Base-by-base conservation (phyloP, 1,284 basidiomycete species). In the Athelia psychrophila region DNA sequence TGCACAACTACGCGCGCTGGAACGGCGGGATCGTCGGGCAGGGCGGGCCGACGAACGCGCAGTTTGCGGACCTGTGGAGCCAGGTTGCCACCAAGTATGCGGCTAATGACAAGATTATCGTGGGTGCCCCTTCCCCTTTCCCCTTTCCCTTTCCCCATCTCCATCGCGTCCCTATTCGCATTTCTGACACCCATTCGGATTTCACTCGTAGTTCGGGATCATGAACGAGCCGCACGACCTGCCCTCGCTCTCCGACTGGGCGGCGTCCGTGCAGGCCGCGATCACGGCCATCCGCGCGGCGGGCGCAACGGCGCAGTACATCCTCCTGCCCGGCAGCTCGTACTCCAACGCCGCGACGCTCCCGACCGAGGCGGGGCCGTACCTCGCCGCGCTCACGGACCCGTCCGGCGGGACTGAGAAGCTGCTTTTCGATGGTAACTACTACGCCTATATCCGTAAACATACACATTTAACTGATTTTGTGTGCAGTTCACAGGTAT, bases 1-100 rank as follows among this genome's bases (percentile, higher is more conserved):
- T 50, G 83, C 80, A 83, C 64, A 83, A 82, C 63, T 81, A 83
- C 46, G 80, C 79, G 16, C 66, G 80, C n/a, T 81, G 67, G 65
- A 69, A 80, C 40, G 69, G 70, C 25, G 60, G 64, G 74, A 79
- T 81, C 47, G 75, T 84, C 24, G 82, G 81, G 2, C 79, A 83
- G 60, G 83, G 81, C 38, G 82, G 83, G 3, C 83, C 84, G 1
- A 74, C 73, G 13, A 77, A 83, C 58, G 77, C 68, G 1, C 60
- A 79, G 50, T 82, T 84, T 56, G 82, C 82, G 2, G 64, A 61
- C 2, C 63, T 82, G 19, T 86, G 84, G 84, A 62, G 64, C 44
- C 65, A 70, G 30, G 65, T 86, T 44, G 84, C 83, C 1, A 58
- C 71, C 3, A 74, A 77, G 55, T 86, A 81, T 58, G 73, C 74